Evolutionary conservation across 495 filamentous ascomycete genomes (phyloP).

Genomic region (Penicillium dipodomyicola): DNA sequence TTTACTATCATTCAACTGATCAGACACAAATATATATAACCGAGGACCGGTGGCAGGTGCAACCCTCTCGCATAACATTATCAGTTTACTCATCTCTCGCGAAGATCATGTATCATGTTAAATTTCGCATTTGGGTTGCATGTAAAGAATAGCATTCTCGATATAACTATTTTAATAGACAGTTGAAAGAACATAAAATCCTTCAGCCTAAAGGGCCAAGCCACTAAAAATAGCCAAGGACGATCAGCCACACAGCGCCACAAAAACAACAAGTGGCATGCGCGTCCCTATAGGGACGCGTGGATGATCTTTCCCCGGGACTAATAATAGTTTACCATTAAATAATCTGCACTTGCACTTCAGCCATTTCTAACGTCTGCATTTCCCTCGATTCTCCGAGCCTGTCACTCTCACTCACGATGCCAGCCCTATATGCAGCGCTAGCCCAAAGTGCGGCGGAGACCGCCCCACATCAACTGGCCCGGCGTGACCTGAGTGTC

Average conservation of each 20-base stretch:
- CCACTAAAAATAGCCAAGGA: slow-evolving; percentile 8
- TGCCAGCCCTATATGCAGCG: slow-evolving; percentile 34
- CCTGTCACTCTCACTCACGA: slow-evolving; percentile 11
- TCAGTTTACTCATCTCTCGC: neutral
- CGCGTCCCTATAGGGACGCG: slow-evolving; percentile 12
- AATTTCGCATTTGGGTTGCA: neutral
- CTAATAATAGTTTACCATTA: neutral
- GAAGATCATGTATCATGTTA: neutral
- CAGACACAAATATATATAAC: neutral
- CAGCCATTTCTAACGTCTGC: neutral
- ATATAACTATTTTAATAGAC: neutral
- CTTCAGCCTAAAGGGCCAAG: neutral
- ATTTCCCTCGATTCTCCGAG: neutral
- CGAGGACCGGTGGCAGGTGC: neutral
- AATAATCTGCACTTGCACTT: neutral
- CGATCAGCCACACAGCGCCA: slow-evolving; percentile 2
- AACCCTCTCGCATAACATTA: neutral
- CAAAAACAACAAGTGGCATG: slow-evolving; percentile 4
- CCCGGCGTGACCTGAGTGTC: slow-evolving; percentile 58
- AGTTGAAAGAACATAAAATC: neutral
- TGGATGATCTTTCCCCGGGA: neutral
- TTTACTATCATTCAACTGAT: neutral
- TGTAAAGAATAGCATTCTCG: neutral
- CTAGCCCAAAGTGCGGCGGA: slow-evolving; percentile 27
- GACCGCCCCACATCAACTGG: slow-evolving; percentile 29